These are phyloP conservation scores for Phytopythium chamaehyphon DNA, from an alignment of 352 stramenopile species.

Conservation along the genomic window DNA sequence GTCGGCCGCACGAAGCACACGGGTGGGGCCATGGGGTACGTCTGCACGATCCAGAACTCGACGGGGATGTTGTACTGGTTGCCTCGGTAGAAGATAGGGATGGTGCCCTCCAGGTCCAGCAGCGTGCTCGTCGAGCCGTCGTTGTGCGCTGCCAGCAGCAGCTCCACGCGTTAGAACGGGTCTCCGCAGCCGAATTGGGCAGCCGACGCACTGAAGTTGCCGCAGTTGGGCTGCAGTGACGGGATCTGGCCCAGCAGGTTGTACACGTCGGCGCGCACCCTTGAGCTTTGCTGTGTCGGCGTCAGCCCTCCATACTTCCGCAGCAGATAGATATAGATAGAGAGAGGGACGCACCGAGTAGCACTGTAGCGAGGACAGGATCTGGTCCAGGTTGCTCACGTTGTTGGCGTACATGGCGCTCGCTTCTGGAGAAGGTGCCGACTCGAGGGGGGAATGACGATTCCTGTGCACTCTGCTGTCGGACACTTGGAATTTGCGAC, in stretches of 20 bases:
- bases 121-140: slow-evolving; percentile 83
- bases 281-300: slow-evolving; percentile 63
- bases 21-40: slow-evolving; percentile 73
- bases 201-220: slow-evolving; percentile 59
- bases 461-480: too few relatives aligned
- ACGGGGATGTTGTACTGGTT: slow-evolving; percentile 92
- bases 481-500: too few relatives aligned
- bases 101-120: slow-evolving; percentile 84
- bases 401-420: slow-evolving; percentile 80
- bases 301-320: too few relatives aligned
- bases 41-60: slow-evolving; percentile 86
- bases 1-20: slow-evolving; percentile 88
- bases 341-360: slow-evolving; percentile 45
- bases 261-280: slow-evolving; percentile 81
- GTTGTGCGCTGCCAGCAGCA: slow-evolving; percentile 59
- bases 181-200: too few relatives aligned
- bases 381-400: slow-evolving; percentile 85
- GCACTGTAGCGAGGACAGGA: slow-evolving; percentile 82
- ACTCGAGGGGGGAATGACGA: too few relatives aligned
- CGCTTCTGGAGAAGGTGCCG: too few relatives aligned
- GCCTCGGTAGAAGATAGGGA: slow-evolving; percentile 87
- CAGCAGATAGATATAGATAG: too few relatives aligned
- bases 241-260: slow-evolving; percentile 83
- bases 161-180: neutral
- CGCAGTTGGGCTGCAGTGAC: slow-evolving; percentile 80